Conservation (phyloP, 192 early-diverging fungal genomes). For the Gorgonomyces haynaldii region DNA sequence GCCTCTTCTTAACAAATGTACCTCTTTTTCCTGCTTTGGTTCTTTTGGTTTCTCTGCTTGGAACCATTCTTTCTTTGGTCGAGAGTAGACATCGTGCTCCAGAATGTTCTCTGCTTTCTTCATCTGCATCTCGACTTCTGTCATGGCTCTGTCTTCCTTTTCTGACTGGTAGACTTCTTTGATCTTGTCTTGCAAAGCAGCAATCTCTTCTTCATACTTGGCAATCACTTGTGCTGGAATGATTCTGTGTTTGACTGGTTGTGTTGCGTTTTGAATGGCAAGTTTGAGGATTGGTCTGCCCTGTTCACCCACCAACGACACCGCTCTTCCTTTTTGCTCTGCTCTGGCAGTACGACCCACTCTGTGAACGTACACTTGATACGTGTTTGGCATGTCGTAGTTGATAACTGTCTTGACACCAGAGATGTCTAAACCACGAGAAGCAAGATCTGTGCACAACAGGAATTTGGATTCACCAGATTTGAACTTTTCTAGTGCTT, state of each 20-base stretch:
- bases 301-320: conserved; percentile 83
- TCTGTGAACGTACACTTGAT: conserved; percentile 87
- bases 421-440: conserved; percentile 92
- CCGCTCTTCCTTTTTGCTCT: conserved; percentile 70
- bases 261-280: conserved; percentile 70
- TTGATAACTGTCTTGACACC: conserved; percentile 97
- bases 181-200: conserved; percentile 39
- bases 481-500: conserved; percentile 82
- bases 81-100: conserved; percentile 72
- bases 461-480: conserved; percentile 76
- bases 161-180: conserved; percentile 36
- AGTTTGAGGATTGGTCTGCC: conserved; percentile 88
- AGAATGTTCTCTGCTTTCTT: conserved; percentile 76
- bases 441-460: conserved; percentile 92
- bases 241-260: conserved; percentile 79
- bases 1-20: conserved; percentile 1
- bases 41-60: conserved; percentile 67
- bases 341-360: conserved; percentile 95
- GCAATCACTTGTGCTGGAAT: conserved; percentile 66
- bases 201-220: conserved; percentile 64
- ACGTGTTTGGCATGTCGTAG: conserved; percentile 92
- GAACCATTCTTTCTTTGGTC: conserved; percentile 94
- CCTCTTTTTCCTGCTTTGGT: conserved; percentile 3
- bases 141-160: conserved; percentile 66
- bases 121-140: conserved; percentile 84